Evolutionary conservation across 805 yeast species (phyloP).

Genomic region (Candida dajiaensis): DNA sequence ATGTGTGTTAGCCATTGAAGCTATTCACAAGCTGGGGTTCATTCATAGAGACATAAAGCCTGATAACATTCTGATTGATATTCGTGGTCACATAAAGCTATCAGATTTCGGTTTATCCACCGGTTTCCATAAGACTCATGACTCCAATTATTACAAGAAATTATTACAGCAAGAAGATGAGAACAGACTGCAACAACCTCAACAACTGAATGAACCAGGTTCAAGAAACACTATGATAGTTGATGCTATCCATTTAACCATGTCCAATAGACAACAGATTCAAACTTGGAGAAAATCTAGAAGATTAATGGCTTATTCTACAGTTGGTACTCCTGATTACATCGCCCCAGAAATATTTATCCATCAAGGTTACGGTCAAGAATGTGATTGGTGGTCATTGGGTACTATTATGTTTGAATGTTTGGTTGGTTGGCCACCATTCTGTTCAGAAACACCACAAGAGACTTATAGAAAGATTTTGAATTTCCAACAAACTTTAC

Average conservation of each 20-base stretch:
- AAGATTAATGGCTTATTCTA: slow-evolving; percentile 85
- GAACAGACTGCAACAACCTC: slow-evolving; percentile 34
- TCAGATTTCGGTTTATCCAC: slow-evolving; percentile 98
- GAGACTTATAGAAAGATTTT: slow-evolving; percentile 92
- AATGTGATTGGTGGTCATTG: slow-evolving; percentile 97
- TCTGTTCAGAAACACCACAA: slow-evolving; percentile 87
- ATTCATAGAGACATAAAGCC: slow-evolving; percentile 98
- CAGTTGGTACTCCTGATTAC: slow-evolving; percentile 99
- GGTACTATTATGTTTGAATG: slow-evolving; percentile 98
- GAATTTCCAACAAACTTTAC: slow-evolving; percentile 82
- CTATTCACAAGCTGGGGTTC: slow-evolving; percentile 90
- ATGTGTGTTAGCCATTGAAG: slow-evolving; percentile 93
- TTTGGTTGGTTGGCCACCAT: slow-evolving; percentile 95
- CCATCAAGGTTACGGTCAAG: slow-evolving; percentile 89
- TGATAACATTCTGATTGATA: slow-evolving; percentile 86
- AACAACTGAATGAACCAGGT: slow-evolving; percentile 24
- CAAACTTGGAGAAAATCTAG: slow-evolving; percentile 69
- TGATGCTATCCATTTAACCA: slow-evolving; percentile 91
- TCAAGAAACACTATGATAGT: slow-evolving; percentile 79
- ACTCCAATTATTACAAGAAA: slow-evolving; percentile 87
- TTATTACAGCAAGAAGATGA: slow-evolving; percentile 59
- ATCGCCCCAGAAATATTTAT: slow-evolving; percentile 93
- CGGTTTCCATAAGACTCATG: slow-evolving; percentile 87
- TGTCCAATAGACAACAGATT: slow-evolving; percentile 86
- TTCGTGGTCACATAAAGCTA: slow-evolving; percentile 80